Percentiles rank a stretch among this genome's conserved stretches.
These are phyloP conservation scores for Ustilago trichophora DNA, from an alignment of 1,284 basidiomycete species.

Conservation along the genomic window DNA sequence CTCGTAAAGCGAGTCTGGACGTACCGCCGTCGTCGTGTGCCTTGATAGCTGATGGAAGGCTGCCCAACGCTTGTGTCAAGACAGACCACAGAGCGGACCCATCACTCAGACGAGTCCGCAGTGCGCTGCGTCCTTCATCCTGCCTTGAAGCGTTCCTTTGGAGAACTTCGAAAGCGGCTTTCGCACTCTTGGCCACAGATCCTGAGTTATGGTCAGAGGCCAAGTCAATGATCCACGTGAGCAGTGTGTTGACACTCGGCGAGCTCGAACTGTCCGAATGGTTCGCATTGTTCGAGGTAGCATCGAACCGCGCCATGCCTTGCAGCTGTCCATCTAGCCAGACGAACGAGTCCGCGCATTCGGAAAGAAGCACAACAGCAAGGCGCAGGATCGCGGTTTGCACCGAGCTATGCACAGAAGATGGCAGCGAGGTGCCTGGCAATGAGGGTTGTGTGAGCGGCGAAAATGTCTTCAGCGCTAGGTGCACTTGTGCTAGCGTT, in stretches of 20 bases:
- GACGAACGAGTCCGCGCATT: slow-evolving; percentile 17
- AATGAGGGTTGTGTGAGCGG: slow-evolving; percentile 28
- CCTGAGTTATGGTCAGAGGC: slow-evolving; percentile 10
- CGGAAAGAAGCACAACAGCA: slow-evolving; percentile 9
- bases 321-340: slow-evolving; percentile 37
- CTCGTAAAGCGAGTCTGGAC: slow-evolving; percentile 21
- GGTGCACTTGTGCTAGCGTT: slow-evolving; percentile 31
- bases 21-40: slow-evolving; percentile 13
- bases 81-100: slow-evolving; percentile 10
- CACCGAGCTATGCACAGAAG: background rate
- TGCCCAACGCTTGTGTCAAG: slow-evolving; percentile 9
- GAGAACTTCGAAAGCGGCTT: slow-evolving; percentile 1
- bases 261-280: background rate
- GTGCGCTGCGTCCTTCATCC: no score
- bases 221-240: slow-evolving; percentile 38
- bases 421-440: slow-evolving; percentile 21
- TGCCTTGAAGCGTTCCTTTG: background rate
- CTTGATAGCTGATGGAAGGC: slow-evolving; percentile 12
- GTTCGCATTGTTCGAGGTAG: background rate
- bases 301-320: slow-evolving; percentile 10
- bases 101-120: background rate
- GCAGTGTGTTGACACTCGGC: slow-evolving; percentile 12
- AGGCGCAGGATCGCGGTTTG: slow-evolving; percentile 17
- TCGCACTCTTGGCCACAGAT: background rate
- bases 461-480: slow-evolving; percentile 31